Evolutionary conservation across 139 green algal genomes (phyloP).

Genomic region (Micractinium sp.): DNA sequence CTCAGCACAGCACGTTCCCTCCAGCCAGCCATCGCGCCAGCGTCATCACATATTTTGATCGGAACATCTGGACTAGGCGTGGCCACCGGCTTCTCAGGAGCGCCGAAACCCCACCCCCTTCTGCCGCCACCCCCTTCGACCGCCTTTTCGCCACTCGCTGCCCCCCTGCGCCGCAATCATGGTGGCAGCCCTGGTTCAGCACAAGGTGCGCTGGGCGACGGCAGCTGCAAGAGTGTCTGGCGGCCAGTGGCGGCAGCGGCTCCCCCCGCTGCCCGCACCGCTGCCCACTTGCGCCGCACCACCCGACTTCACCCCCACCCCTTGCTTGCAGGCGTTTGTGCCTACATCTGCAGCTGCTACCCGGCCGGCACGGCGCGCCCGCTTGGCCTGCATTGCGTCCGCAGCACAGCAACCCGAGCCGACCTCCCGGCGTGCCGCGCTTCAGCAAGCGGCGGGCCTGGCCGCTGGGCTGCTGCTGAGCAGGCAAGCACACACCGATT

Average conservation of each 20-base stretch:
- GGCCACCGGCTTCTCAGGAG: too few species aligned
- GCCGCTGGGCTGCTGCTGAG: neutral
- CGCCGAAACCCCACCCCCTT: too few species aligned
- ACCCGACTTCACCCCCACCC: too few species aligned
- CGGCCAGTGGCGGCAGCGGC: neutral
- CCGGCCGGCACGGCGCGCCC: neutral
- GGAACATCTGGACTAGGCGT: too few species aligned
- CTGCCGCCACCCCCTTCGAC: too few species aligned
- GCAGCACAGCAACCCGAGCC: neutral
- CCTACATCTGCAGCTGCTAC: neutral
- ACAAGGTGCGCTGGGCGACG: neutral
- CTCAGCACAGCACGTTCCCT: too few species aligned
- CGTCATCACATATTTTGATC: too few species aligned
- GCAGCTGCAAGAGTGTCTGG: too few species aligned
- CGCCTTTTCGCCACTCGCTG: too few species aligned
- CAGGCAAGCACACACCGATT: neutral
- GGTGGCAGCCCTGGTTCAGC: neutral
- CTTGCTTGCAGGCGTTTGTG: slow-evolving; percentile 10
- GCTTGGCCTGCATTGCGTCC: neutral
- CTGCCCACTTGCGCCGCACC: neutral
- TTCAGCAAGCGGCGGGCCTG: neutral
- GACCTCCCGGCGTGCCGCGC: slow-evolving; percentile 10
- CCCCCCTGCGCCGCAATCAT: too few species aligned
- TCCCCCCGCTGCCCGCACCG: neutral
- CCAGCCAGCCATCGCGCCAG: too few species aligned